Conservation (phyloP, 306 rosid genomes). For the Albizia julibrissin region DNA sequence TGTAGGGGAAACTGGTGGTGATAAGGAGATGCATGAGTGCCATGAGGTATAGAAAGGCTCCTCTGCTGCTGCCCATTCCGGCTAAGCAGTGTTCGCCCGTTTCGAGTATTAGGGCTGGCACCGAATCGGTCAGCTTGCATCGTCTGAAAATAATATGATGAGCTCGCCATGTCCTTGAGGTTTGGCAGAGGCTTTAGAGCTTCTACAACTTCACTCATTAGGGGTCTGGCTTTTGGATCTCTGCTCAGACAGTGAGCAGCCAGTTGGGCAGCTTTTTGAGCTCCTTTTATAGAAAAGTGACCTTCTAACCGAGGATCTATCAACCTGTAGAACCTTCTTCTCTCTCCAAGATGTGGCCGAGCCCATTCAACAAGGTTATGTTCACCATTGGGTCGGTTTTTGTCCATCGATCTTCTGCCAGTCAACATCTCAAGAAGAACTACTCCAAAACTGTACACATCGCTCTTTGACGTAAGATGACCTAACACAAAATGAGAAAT, state of each 20-base stretch:
- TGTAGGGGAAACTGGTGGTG: constrained; percentile 78
- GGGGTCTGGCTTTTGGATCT: constrained; percentile 79
- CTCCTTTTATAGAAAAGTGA: constrained; percentile 84
- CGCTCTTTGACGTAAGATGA: constrained; percentile 93
- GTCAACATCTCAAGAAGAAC: constrained; percentile 94
- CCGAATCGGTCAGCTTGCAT: constrained; percentile 69
- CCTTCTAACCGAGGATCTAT: constrained; percentile 92
- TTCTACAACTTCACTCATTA: constrained; percentile 86
- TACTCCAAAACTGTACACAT: constrained; percentile 94
- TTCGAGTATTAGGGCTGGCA: constrained; percentile 74
- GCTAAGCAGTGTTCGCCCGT: constrained; percentile 53
- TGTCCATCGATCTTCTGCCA: constrained; percentile 97
- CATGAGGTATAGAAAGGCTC: constrained; percentile 72
- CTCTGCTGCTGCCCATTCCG: constrained; percentile 75
- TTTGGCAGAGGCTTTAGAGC: constrained; percentile 81
- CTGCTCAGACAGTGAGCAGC: constrained; percentile 84
- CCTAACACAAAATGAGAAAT: constrained; percentile 49
- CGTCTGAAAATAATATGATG: constrained; percentile 88
- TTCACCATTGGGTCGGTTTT: constrained; percentile 89
- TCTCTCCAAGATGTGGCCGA: constrained; percentile 88
- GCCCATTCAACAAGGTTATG: constrained; percentile 99
- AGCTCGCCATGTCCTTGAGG: constrained; percentile 97
- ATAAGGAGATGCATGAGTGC: constrained; percentile 82
- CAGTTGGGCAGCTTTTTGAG: constrained; percentile 72
- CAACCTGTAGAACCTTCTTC: constrained; percentile 75